phyloP scores from a whole-genome alignment of 2,329 filamentous ascomycete species.

The Acrodontium crateriforme region DNA sequence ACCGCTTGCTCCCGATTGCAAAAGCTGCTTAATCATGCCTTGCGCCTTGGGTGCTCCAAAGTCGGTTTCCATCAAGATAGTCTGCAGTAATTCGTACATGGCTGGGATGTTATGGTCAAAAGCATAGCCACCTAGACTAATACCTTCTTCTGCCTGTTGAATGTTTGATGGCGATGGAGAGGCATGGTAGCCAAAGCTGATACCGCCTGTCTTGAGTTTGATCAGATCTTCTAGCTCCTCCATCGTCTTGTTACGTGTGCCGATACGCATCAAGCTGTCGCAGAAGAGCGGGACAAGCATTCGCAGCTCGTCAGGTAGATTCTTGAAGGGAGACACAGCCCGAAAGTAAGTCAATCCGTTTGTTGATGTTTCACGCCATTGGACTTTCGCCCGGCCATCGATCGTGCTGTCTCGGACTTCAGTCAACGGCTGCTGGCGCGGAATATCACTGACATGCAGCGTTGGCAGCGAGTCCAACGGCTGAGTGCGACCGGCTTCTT shows the following conservation, averaged over 20 bases:
- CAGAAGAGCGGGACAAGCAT: slow-evolving; percentile 80
- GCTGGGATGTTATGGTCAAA: slow-evolving; percentile 78
- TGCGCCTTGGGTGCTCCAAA: slow-evolving; percentile 75
- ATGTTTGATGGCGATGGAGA: slow-evolving; percentile 63
- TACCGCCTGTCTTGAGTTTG: slow-evolving; percentile 87
- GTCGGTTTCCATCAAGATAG: slow-evolving; percentile 72
- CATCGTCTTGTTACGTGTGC: slow-evolving; percentile 77
- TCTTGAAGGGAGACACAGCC: slow-evolving; percentile 65
- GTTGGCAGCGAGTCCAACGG: slow-evolving; percentile 81
- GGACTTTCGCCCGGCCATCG: slow-evolving; percentile 49
- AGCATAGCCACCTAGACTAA: slow-evolving; percentile 74
- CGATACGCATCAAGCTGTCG: slow-evolving; percentile 83
- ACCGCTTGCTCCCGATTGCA: slow-evolving; percentile 77
- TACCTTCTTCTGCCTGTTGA: slow-evolving; percentile 59
- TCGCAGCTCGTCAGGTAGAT: slow-evolving; percentile 71
- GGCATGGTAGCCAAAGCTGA: slow-evolving; percentile 74
- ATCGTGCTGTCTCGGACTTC: slow-evolving; percentile 45
- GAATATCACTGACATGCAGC: slow-evolving; percentile 79
- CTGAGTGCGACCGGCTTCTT: slow-evolving; percentile 64
- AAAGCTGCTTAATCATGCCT: slow-evolving; percentile 67
- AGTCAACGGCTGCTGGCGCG: slow-evolving; percentile 61
- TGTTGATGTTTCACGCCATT: slow-evolving; percentile 86
- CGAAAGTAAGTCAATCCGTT: slow-evolving; percentile 96
- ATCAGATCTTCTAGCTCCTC: slow-evolving; percentile 92
- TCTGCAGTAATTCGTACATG: slow-evolving; percentile 77